A percentile compares a stretch with the other conserved stretches of the same genome.
Evolutionary conservation across 192 early-diverging fungal species (phyloP).

Genomic region (Chytriomyces sp.): DNA sequence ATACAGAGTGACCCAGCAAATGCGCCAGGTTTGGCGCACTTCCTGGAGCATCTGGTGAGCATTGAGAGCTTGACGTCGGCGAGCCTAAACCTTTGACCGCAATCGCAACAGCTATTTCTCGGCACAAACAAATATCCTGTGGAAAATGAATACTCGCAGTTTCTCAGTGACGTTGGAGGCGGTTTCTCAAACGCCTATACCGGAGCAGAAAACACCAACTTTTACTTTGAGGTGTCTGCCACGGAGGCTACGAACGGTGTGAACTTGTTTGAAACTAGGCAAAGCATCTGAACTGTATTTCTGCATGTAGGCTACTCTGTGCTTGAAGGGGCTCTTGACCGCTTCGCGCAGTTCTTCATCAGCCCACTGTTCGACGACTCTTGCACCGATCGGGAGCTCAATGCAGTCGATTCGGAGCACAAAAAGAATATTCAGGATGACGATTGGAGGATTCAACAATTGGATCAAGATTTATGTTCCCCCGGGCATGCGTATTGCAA

Average conservation of each 20-base stretch:
- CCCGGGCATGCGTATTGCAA: constrained; percentile 81
- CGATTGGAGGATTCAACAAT: constrained; percentile 82
- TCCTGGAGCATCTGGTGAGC: constrained; percentile 72
- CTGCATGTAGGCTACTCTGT: too few species aligned
- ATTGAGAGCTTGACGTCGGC: neutral
- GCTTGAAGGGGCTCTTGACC: constrained; percentile 67
- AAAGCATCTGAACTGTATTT: too few species aligned
- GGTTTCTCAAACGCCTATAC: constrained; percentile 84
- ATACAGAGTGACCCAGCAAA: constrained; percentile 69
- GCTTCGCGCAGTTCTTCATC: constrained; percentile 86
- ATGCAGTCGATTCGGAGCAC: constrained; percentile 62
- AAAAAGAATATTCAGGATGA: constrained; percentile 92
- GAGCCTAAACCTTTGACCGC: neutral
- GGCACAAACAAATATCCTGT: constrained; percentile 63
- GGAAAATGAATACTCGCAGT: constrained; percentile 80
- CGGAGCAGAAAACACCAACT: constrained; percentile 78
- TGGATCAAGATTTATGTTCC: constrained; percentile 77
- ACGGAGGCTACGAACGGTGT: constrained; percentile 36
- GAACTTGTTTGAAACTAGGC: too few species aligned
- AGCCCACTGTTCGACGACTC: constrained; percentile 84
- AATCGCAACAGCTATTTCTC: constrained; percentile 17
- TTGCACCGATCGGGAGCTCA: constrained; percentile 62
- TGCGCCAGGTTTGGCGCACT: constrained; percentile 76
- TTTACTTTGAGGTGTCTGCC: constrained; percentile 77
- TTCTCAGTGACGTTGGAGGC: constrained; percentile 65